These are phyloP conservation scores for Stylosanthes scabra DNA, from an alignment of 331 rosid species.

Conservation along the genomic window DNA sequence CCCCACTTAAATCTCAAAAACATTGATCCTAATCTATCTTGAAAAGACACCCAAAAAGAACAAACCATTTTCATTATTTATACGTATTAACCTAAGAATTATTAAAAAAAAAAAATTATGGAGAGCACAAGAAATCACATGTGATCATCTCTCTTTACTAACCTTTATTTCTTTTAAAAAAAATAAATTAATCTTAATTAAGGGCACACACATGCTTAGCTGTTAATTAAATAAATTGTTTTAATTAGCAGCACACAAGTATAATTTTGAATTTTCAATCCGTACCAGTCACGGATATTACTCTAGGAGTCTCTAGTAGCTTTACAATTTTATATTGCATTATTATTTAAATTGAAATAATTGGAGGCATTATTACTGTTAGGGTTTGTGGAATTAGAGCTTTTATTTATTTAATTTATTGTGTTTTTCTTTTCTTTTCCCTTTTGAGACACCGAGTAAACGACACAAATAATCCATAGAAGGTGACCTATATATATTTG, in stretches of 20 bases:
- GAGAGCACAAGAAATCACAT: slow-evolving; percentile 26
- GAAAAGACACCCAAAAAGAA: slow-evolving; percentile 47
- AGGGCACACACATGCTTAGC: slow-evolving; percentile 54
- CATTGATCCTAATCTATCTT: slow-evolving; percentile 51
- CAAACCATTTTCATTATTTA: background rate
- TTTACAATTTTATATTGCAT: slow-evolving; percentile 11
- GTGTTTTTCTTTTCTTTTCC: background rate
- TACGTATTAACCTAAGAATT: background rate
- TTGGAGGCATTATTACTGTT: background rate
- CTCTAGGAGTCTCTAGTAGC: slow-evolving; percentile 8
- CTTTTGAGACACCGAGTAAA: background rate
- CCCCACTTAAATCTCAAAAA: slow-evolving; percentile 47
- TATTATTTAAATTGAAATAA: background rate
- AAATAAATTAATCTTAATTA: too few relatives aligned
- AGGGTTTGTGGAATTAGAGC: background rate
- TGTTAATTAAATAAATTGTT: slow-evolving; percentile 46
- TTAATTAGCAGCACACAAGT: slow-evolving; percentile 25
- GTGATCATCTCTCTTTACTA: slow-evolving; percentile 25
- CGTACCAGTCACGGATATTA: slow-evolving; percentile 41
- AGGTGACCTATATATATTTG: background rate
- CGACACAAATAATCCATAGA: background rate
- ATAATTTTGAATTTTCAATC: slow-evolving; percentile 25
- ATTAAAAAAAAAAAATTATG: background rate
- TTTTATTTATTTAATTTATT: background rate
- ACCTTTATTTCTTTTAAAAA: slow-evolving; percentile 23